Evolutionary conservation across 1,284 basidiomycete species (phyloP), one percentile per base, ranked within the genome.

Genomic region (Microbotryum intermedium): DNA sequence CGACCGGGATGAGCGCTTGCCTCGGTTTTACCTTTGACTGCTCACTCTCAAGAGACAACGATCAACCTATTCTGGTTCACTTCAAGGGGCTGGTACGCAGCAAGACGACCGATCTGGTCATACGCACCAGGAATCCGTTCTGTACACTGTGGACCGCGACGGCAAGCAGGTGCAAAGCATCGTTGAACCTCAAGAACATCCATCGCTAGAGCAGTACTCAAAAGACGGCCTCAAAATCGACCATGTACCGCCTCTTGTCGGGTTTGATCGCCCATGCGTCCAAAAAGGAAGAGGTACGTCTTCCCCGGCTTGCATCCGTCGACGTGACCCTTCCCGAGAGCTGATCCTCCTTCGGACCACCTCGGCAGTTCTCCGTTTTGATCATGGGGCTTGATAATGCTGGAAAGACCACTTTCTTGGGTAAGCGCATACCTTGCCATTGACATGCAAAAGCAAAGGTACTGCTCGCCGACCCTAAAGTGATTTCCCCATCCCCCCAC

Each of bases 241-340:
- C 16, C 45, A 88, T 93, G 90, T 94, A 92, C 76, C 89, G 93
- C 76, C 82, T 94, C 48, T 79, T 94, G 70, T 90, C 87, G 70
- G 91, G 91, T 39, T 78, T 94, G 16, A 86, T 93, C 75, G 84
- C 88, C 72, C 85, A 92, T 76, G 76, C 94, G 34, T 94, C 89
- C 21, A 84, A 87, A 67, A 94, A 94, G 76, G 90, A 94, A 67
- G 89, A 94, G 71, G 68, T 71, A 34, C 60, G 65, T 30, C 20
- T 8, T 16, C 25, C 44, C 23, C n/a, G n/a, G n/a, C n/a, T n/a
- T n/a, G n/a, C n/a, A n/a, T n/a, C 26, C 25, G 8, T 30, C 29
- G 29, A 30, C 29, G 29, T 42, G 52, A 4, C 21, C 7, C 53
- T 26, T 28, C 30, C 18, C 30, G 20, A 13, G n/a, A 6, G 8